Evolutionary conservation across 2,329 filamentous ascomycete species (phyloP).

Genomic region (Diplodia sapinea): DNA sequence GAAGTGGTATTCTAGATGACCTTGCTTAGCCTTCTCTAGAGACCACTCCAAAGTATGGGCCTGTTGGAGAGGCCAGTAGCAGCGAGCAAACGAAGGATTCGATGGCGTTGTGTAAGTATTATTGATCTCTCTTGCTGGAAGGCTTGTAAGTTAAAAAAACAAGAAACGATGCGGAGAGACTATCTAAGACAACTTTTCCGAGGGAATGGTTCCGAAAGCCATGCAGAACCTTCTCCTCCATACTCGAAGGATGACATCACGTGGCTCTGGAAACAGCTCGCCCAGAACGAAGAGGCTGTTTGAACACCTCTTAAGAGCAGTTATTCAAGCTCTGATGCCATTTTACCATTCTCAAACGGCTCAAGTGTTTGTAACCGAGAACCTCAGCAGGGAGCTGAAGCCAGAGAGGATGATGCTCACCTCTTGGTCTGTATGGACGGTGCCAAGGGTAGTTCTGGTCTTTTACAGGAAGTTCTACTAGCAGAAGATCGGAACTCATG

Average conservation of each 20-base stretch:
- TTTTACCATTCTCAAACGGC: neutral
- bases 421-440: neutral
- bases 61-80: no score
- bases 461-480: neutral
- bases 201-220: neutral
- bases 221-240: neutral
- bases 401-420: neutral
- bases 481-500: no score
- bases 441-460: neutral
- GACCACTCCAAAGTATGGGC: no score
- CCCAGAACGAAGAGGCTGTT: neutral
- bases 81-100: no score
- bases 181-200: neutral
- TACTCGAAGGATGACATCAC: neutral
- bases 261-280: neutral
- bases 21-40: no score
- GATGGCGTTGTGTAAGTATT: no score
- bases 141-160: no score
- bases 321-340: neutral
- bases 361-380: no score
- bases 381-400: neutral
- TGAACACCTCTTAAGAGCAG: neutral
- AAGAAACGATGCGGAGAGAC: no score
- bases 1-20: no score
- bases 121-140: no score